Base-by-base conservation (phyloP, 2,329 filamentous ascomycete species). In the Hypoxylon sp. region DNA sequence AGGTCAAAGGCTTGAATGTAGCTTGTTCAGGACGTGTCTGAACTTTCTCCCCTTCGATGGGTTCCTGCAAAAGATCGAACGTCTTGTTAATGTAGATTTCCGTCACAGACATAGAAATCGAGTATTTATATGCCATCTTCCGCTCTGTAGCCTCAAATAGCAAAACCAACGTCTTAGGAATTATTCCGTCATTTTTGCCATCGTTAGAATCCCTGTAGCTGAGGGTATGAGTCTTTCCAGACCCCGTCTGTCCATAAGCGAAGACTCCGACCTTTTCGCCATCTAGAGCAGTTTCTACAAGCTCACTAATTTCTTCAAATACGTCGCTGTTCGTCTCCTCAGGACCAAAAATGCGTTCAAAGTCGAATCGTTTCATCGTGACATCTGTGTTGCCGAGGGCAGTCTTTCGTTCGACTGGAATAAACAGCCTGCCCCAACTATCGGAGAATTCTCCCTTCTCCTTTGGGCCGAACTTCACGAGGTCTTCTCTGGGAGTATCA, bases 251-350 rank as follows among this genome's bases (percentile, higher is more conserved):
- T 19, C 96, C 96, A 76, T 98, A 99, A 75, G 93, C 97, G 81
- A 99, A 97, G 65, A 98, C 97, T 79, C 94, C 97, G 46, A 98
- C 94, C 72, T 98, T 97, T 81, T 97, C 97, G 0, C 96, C 96
- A 73, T 97, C 93, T 7, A 98, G 83, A 0, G 96, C 94, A 69
- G 92, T 96, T 78, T 98, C 93, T 0, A 98, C 93, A 10, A 99
- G 87, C 76, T 98, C 95, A 34, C 92, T 94, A 73, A 98, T 97
- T 75, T 98, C 95, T 34, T 91, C 91, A 77, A 98, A 99, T 0
- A 99, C 89, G 63, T 95, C 91, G 4, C 88, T 84, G 75, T 99
- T 99, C 66, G 90, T 86, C 0, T 90, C 89, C 0, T 82, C 80
- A 0, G 93, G 93, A 0, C 89, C 86, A 76, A 98, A 99, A 0